Evolutionary conservation across 371 early-diverging fungal genomes (phyloP).

Genomic region (Mucor racemosus): DNA sequence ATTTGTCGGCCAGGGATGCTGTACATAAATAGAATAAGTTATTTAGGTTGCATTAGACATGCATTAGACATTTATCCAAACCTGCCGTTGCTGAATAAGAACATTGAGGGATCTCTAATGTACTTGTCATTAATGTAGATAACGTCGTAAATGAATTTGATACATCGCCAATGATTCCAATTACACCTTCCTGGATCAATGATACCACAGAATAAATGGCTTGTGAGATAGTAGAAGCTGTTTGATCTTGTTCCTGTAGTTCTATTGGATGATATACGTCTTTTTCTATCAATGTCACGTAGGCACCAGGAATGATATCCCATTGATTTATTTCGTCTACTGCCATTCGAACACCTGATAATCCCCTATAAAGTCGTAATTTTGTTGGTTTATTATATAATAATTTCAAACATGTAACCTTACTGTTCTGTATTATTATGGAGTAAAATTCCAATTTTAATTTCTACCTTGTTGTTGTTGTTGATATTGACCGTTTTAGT

Average conservation of each 20-base stretch:
- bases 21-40: not conserved
- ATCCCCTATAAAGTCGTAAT: conserved; percentile 37
- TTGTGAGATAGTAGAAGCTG: conserved; percentile 38
- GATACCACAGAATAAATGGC: conserved; percentile 61
- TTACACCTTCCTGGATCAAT: conserved; percentile 58
- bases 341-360: conserved; percentile 61
- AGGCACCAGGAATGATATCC: conserved; percentile 57
- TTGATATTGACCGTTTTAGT: not conserved
- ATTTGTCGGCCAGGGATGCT: conserved; percentile 60
- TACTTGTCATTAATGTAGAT: conserved; percentile 59
- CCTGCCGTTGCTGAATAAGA: conserved; percentile 62
- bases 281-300: conserved; percentile 59
- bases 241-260: not conserved
- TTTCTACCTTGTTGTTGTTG: not conserved
- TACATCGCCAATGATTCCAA: conserved; percentile 64
- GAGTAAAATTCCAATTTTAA: conserved; percentile 5
- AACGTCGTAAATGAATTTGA: conserved; percentile 59
- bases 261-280: conserved; percentile 40
- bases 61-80: conserved; percentile 2
- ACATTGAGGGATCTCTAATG: conserved; percentile 62
- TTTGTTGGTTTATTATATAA: not conserved
- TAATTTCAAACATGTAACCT: not conserved
- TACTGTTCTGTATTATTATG: not conserved
- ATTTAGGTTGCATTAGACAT: no score
- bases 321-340: conserved; percentile 58